Base-by-base conservation (phyloP, 2,329 filamentous ascomycete genomes). In the Xylaria hypoxylon region DNA sequence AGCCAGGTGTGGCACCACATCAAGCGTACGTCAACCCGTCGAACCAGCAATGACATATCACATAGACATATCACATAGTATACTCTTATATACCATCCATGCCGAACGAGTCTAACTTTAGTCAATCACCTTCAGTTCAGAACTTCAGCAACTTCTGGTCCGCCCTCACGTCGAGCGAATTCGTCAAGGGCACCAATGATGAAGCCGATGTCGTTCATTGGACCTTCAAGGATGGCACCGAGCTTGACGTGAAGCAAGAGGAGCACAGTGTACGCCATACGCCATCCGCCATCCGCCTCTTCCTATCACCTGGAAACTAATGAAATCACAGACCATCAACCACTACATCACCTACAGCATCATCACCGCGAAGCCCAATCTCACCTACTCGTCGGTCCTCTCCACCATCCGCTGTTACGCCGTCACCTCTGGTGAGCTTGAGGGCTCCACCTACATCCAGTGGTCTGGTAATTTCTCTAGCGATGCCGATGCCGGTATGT, bases 261-360 rank as follows among this genome's bases (percentile, higher is more conserved):
- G 90, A 91, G 82, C 89, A 92, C 80, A 90, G 87, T 71, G 88
- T 90, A 79, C 67, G 85, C 78, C 42, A 2, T 45, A 35, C 26
- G 10, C 58, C 3, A n/a, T n/a, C n/a, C n/a, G n/a, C n/a, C 42
- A 2, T 45, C 40, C 26, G 10, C 58, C 3, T 17, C 11, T 45
- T 13, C 33, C 24, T 48, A 24, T 24, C n/a, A n/a, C 15, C 6
- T 10, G 4, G 26, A 33, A 44, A 53, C 67, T 71, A 17, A 70
- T 45, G 1, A 47, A 15, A 55, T 35, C 19, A 28, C 67, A 90
- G 88, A 85, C 84, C 70, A 89, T 92, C 82, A 87, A 92, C 77
- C 89, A 92, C 83, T 92, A 85, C 83, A 91, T 92, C 79, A 92
- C 90, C 66, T 92, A 92, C 84, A 88, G 86, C 69, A 82, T 92